Evolutionary conservation across 345 rosid genomes (phyloP), one percentile per base, ranked within the genome.

Genomic region (Gossypium australe): DNA sequence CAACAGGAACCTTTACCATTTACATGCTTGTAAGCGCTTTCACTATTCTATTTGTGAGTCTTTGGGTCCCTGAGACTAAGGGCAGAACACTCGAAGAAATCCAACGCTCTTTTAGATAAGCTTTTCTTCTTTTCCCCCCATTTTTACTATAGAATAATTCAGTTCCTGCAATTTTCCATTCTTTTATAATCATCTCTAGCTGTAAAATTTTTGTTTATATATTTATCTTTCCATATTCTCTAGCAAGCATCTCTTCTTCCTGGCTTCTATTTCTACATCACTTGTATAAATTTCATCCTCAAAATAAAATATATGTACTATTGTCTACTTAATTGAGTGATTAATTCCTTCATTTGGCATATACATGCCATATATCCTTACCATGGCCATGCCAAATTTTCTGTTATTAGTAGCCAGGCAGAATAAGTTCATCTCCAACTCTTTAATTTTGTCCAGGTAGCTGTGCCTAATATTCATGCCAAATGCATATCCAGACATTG

Each of bases 31-130:
- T 88, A 52, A 77, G 94, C 65, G 93, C 87, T 25, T 84, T 93
- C 73, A 80, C 94, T 2, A 80, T 89, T 70, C 91, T 58, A 55
- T 95, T 95, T 44, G 88, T 82, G 55, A 29, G 76, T n/a, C 62
- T 90, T 57, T 95, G 86, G 85, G 98, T 95, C 70, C 98, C 98
- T 0, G 99, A 95, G 86, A 93, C 99, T 0, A 91, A 91, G 79
- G 98, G 98, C 55, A 90, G 87, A 82, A 79, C 92, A 5, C 83
- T 95, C 61, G 99, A 95, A 85, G 99, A 95, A 80, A 89, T 95
- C 80, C 98, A 91, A 70, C 76, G 80, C 53, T 91, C 97, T 80
- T 90, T 95, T 84, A 84, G 97, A 93, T 95, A 85, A 91, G 82
- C 64, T 58, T 74, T 57, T 76, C 47, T 76, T 77, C 57, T 80